Evolutionary conservation across 805 yeast genomes (phyloP).

Genomic region (Kregervanrija fluxuum): DNA sequence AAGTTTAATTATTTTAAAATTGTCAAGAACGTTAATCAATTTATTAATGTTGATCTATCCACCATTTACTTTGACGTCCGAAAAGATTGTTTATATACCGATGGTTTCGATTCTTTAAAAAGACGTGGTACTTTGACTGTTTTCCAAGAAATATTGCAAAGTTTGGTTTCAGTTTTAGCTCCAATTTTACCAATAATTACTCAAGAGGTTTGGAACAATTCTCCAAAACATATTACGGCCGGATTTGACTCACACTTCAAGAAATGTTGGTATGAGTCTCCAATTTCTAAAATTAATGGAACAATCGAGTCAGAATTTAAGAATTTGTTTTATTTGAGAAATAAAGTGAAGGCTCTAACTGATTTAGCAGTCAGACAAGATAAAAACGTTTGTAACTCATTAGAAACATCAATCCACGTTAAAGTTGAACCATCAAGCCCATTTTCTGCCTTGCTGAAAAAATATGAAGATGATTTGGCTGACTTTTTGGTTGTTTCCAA

Average conservation of each 20-base stretch:
- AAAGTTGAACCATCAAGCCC: conserved; percentile 9
- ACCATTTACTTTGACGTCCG: conserved; percentile 80
- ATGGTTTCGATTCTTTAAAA: conserved; percentile 35
- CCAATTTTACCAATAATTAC: conserved; percentile 81
- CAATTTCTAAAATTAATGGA: conserved; percentile 8
- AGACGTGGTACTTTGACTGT: conserved; percentile 63
- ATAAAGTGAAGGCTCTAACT: conserved; percentile 40
- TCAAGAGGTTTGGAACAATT: conserved; percentile 80
- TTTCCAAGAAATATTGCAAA: conserved; percentile 46
- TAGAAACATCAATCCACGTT: conserved; percentile 48
- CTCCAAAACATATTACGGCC: conserved; percentile 29
- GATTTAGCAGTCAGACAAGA: conserved; percentile 52
- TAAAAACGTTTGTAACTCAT: conserved; percentile 43
- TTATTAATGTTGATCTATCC: conserved; percentile 69
- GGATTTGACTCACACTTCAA: conserved; percentile 38
- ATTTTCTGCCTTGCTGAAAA: conserved; percentile 14
- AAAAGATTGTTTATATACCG: conserved; percentile 83
- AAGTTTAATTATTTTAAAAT: conserved; percentile 62
- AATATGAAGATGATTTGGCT: conserved; percentile 37
- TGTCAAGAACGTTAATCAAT: conserved; percentile 58
- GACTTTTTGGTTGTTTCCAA: conserved; percentile 62
- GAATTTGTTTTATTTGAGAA: conserved; percentile 40
- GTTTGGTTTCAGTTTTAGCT: conserved; percentile 60
- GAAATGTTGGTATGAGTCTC: conserved; percentile 31
- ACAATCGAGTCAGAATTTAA: conserved; percentile 37